Evolutionary conservation across 345 rosid genomes (phyloP).

Genomic region (Xanthoceras sorbifolium): DNA sequence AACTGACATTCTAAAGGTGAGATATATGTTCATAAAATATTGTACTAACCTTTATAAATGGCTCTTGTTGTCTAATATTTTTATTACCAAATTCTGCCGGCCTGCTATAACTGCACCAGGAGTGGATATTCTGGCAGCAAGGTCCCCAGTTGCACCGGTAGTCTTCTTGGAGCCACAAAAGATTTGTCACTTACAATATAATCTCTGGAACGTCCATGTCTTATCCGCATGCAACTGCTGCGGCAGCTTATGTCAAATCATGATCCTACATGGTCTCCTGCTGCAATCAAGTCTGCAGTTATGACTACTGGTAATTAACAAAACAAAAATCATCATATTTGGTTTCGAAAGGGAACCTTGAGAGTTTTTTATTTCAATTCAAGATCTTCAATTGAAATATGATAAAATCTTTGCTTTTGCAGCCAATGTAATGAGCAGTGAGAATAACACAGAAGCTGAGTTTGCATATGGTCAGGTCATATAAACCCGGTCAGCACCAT

Average conservation of each 20-base stretch:
- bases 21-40: no score
- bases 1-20: conserved; percentile 50
- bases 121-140: conserved; percentile 55
- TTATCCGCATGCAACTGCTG: conserved; percentile 53
- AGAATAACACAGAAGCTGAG: conserved; percentile 26
- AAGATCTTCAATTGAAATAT: no score
- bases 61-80: no score
- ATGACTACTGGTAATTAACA: conserved; percentile 35
- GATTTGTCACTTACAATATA: conserved; percentile 38
- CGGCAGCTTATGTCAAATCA: conserved; percentile 51
- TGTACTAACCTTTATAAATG: no score
- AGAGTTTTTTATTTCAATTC: no score
- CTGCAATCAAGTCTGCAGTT: conserved; percentile 42
- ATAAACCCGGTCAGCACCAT: conserved; percentile 32
- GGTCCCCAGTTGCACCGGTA: conserved; percentile 25
- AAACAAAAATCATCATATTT: no score
- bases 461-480: conserved; percentile 48
- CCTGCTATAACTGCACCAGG: conserved; percentile 63
- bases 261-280: conserved; percentile 41
- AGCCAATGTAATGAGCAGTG: conserved; percentile 25
- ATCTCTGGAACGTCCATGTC: conserved; percentile 59
- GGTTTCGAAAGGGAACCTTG: not conserved
- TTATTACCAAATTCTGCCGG: conserved; percentile 22
- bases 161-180: conserved; percentile 17
- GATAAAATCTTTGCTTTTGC: not conserved